Evolutionary conservation across 371 early-diverging fungal species (phyloP).

Genomic region (Mucor velutinosus): DNA sequence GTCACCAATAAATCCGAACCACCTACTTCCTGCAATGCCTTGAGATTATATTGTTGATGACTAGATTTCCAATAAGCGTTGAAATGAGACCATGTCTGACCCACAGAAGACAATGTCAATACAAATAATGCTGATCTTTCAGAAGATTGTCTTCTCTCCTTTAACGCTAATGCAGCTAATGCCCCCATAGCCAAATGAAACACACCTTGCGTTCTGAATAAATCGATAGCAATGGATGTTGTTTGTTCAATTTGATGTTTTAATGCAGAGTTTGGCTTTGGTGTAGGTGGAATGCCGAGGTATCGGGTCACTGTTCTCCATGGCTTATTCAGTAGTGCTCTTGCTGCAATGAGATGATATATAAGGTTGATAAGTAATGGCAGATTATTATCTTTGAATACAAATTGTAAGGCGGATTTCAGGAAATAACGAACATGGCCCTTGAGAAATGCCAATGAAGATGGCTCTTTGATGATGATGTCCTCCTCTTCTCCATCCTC

Average conservation of each 20-base stretch:
- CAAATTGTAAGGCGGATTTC: constrained; percentile 22
- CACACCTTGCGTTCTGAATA: constrained; percentile 36
- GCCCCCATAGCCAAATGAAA: constrained; percentile 41
- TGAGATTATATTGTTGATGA: constrained; percentile 26
- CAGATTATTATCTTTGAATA: constrained; percentile 48
- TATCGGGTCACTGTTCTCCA: constrained; percentile 22
- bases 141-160: constrained; percentile 35
- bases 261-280: constrained; percentile 4
- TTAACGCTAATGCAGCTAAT: constrained; percentile 33
- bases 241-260: constrained; percentile 18
- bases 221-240: constrained; percentile 27
- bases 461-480: constrained; percentile 11
- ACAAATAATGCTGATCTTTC: constrained; percentile 42
- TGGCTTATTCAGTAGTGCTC: constrained; percentile 26
- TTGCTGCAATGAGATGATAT: constrained; percentile 38
- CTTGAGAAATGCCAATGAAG: constrained; percentile 23
- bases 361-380: constrained; percentile 40
- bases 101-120: constrained; percentile 34
- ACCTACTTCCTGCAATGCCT: constrained; percentile 37
- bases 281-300: constrained; percentile 12
- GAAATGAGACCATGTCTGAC: constrained; percentile 37
- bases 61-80: constrained; percentile 26
- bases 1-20: constrained; percentile 27
- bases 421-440: constrained; percentile 29
- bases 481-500: background rate